phyloP scores from a whole-genome alignment of 768 basidiomycete species.

The Zangia roseola region DNA sequence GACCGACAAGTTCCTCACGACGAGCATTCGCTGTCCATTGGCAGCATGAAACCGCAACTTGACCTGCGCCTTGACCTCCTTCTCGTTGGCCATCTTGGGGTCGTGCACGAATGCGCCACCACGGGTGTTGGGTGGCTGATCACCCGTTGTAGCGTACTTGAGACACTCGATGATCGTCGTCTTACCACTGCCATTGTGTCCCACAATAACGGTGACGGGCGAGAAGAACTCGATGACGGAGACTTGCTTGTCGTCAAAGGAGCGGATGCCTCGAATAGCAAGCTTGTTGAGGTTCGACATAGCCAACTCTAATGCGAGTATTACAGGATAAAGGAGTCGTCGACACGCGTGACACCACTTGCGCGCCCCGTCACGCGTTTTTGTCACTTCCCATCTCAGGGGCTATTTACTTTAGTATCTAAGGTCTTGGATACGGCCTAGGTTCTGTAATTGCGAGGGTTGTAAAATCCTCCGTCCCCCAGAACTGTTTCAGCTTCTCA shows the following conservation, averaged over 20 bases:
- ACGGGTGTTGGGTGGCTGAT: constrained; percentile 95
- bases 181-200: constrained; percentile 98
- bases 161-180: constrained; percentile 99
- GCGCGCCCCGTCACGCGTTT: constrained; percentile 3
- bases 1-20: constrained; percentile 86
- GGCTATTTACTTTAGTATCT: neutral
- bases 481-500: neutral
- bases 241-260: constrained; percentile 94
- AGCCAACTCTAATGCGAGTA: too few relatives aligned
- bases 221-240: constrained; percentile 95
- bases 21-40: constrained; percentile 88
- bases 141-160: constrained; percentile 98
- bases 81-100: constrained; percentile 99
- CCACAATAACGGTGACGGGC: constrained; percentile 97
- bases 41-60: constrained; percentile 90
- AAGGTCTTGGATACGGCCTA: too few relatives aligned
- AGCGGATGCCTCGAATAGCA: constrained; percentile 90
- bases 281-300: constrained; percentile 92
- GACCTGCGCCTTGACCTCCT: constrained; percentile 98
- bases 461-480: constrained; percentile 2
- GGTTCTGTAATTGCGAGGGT: too few relatives aligned
- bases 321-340: too few relatives aligned
- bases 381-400: neutral
- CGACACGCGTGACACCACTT: neutral
- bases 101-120: constrained; percentile 99